phyloP scores from a whole-genome alignment of 2,329 filamentous ascomycete species.

The Colletotrichum chrysophilum region DNA sequence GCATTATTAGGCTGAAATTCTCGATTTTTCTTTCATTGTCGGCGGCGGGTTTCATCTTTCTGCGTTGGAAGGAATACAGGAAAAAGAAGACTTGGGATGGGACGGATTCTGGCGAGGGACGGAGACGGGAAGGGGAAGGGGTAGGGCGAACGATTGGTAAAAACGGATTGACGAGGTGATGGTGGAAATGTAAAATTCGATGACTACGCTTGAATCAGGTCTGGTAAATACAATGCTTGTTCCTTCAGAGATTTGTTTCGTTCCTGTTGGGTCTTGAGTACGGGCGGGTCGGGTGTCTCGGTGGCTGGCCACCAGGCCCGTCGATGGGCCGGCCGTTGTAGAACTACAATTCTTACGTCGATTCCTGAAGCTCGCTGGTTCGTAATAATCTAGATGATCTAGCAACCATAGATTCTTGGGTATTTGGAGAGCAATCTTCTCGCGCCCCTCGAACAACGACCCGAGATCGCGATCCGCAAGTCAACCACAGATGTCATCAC shows the following conservation, averaged over 20 bases:
- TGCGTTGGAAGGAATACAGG: background rate
- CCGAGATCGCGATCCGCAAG: background rate
- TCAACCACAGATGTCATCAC: background rate
- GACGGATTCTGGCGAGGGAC: background rate
- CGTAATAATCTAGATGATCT: background rate
- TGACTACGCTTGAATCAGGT: background rate
- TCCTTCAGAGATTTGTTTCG: background rate
- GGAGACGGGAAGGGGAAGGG: background rate
- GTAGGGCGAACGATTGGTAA: background rate
- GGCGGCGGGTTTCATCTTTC: background rate
- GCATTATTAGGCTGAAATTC: background rate
- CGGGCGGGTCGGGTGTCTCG: background rate
- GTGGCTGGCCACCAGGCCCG: background rate
- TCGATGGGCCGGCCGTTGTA: background rate
- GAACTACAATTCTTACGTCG: background rate
- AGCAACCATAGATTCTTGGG: background rate
- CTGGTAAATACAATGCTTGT: constrained; percentile 1
- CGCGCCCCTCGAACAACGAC: no score
- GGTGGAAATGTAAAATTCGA: constrained; percentile 8
- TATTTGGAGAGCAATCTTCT: background rate
- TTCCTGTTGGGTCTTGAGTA: background rate
- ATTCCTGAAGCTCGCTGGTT: background rate
- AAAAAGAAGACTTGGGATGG: background rate
- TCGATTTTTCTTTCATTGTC: background rate
- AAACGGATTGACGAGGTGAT: constrained; percentile 9